Evolutionary conservation across 768 basidiomycete species (phyloP).

Genomic region (Solioccasus polychromus): DNA sequence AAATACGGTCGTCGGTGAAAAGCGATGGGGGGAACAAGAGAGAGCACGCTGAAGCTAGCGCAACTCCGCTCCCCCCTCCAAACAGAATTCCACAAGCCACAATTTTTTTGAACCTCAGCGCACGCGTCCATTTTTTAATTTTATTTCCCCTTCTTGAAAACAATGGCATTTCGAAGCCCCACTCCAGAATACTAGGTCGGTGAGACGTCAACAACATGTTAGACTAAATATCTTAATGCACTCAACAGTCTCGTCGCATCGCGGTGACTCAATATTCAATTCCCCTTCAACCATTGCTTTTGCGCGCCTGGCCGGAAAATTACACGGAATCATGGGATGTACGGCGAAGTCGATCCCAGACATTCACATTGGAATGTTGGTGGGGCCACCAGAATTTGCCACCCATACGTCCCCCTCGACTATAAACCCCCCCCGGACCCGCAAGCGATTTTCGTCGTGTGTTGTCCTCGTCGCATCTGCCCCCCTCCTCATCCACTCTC

Average conservation of each 20-base stretch:
- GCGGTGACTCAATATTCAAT: background rate
- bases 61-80: conserved; percentile 21
- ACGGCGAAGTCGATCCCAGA: background rate
- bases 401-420: background rate
- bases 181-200: too few species aligned
- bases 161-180: too few species aligned
- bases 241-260: too few species aligned
- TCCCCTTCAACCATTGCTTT: background rate
- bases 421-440: conserved; percentile 3
- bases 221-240: too few species aligned
- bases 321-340: background rate
- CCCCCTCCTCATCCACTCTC: background rate
- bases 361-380: conserved; percentile 7
- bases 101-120: conserved; percentile 6
- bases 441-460: background rate
- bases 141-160: too few species aligned
- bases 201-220: too few species aligned
- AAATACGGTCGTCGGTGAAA: too few species aligned
- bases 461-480: background rate
- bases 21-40: too few species aligned
- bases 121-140: background rate
- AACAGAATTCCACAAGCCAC: conserved; percentile 15
- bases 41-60: too few species aligned
- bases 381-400: too few species aligned
- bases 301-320: background rate